Base-by-base conservation (phyloP, 208 protist species). In the Porcisia hertigi region DNA sequence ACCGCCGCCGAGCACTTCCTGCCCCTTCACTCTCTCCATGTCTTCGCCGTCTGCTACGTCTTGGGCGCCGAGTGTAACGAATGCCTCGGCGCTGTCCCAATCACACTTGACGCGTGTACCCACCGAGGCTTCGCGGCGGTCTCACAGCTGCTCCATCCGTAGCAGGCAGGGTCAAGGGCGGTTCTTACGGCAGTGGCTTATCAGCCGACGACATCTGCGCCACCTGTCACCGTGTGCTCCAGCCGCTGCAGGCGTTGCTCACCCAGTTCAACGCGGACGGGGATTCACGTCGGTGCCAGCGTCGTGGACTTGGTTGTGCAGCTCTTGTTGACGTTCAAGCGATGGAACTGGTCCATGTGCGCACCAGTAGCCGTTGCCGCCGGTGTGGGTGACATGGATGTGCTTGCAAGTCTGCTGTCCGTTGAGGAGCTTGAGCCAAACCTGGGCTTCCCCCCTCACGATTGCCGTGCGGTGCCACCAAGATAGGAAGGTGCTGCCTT, bases 281-380 rank as follows among this genome's bases (percentile, higher is more conserved):
- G 30, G 36, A 30, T 60, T 1, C 20, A 47, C 41, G 11, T 85
- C 41, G 71, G 82, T 3, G 85, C 75, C 14, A 73, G 76, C 36
- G 82, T 85, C 45, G 53, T 89, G 30, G 85, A 89, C 58, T 70
- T 89, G 57, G 85, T 77, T 14, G 59, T 89, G 52, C 81, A 65
- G 2, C 49, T 82, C n/a, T 39, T 82, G 49, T 69, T 89, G 54
- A 54, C 73, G 41, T 81, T 80, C 59, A 57, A 58, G 20, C 57
- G 65, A 41, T 85, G 74, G 77, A 45, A 67, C 67, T 89, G 82
- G 69, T 74, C 75, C 66, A 71, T 76, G 71, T 90, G 86, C 55
- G 86, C 66, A 1, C 83, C 86, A n/a, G 75, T 90, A 18, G 75
- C 83, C 18, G 86, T 90, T 12, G 79, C 82, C 1, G 83, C 80